These are phyloP conservation scores for Clausena lansium DNA, from an alignment of 345 rosid species.

Conservation along the genomic window DNA sequence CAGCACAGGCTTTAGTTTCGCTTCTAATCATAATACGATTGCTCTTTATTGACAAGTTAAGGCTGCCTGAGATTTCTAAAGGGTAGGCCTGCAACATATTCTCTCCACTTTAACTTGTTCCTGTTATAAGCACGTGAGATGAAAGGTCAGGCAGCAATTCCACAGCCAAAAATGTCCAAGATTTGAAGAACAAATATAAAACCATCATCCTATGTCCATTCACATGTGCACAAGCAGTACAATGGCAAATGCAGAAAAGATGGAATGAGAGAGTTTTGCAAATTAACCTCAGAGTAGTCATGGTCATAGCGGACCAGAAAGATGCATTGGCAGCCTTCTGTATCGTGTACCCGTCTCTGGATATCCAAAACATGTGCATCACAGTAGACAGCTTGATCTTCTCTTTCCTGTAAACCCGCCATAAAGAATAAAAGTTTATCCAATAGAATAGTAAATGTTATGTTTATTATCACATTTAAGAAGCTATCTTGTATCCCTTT, in stretches of 20 bases:
- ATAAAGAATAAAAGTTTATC: background rate
- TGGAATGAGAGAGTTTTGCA: background rate
- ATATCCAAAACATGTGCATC: constrained; percentile 66
- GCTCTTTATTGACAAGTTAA: background rate
- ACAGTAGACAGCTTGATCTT: constrained; percentile 51
- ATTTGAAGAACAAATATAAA: background rate
- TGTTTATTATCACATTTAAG: background rate
- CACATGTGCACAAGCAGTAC: background rate
- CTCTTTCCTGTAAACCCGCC: constrained; percentile 48
- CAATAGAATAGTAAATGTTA: too few species aligned
- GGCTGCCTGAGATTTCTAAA: constrained; percentile 3
- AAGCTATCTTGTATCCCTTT: background rate
- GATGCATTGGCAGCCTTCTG: constrained; percentile 46
- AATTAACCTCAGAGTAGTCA: constrained; percentile 50
- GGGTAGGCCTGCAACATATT: constrained; percentile 42
- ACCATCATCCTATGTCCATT: background rate
- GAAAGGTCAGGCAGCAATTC: background rate
- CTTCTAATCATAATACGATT: background rate
- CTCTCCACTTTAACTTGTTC: constrained; percentile 40
- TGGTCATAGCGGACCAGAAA: constrained; percentile 57
- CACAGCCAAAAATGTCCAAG: background rate
- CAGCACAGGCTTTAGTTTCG: background rate
- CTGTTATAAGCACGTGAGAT: constrained; percentile 20
- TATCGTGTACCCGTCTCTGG: constrained; percentile 51
- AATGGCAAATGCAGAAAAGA: background rate